Conservation (phyloP, 2,329 filamentous ascomycete genomes). For the Scedosporium boydii region DNA sequence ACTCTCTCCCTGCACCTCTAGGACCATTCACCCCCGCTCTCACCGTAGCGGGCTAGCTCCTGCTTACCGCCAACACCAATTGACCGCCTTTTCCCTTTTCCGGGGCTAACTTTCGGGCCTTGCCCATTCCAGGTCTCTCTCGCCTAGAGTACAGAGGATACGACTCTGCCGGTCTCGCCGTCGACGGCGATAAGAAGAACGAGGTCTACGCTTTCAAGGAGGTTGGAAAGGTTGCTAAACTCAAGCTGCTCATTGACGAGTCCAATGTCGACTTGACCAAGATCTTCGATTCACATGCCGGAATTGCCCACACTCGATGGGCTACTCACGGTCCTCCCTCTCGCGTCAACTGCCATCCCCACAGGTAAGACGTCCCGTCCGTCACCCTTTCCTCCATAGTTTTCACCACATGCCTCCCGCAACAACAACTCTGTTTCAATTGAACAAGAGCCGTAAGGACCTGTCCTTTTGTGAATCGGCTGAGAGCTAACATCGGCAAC, state of each 20-base stretch:
- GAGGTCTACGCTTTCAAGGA: constrained; percentile 97
- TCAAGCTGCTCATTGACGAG: constrained; percentile 85
- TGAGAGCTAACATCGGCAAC: background rate
- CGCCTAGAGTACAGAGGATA: constrained; percentile 98
- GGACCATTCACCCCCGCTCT: background rate
- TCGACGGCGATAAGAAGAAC: constrained; percentile 98
- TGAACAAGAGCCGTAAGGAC: background rate
- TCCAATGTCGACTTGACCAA: constrained; percentile 78
- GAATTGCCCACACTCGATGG: constrained; percentile 98
- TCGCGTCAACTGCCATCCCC: constrained; percentile 93
- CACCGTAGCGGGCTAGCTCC: background rate
- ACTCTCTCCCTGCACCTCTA: background rate
- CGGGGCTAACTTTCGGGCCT: background rate
- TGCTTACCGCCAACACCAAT: background rate
- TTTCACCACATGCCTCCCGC: background rate
- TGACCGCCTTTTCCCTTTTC: constrained; percentile 5
- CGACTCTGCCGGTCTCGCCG: constrained; percentile 89
- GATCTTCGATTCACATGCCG: constrained; percentile 94
- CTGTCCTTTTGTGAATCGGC: background rate
- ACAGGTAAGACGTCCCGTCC: constrained; percentile 58
- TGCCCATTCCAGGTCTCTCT: constrained; percentile 58
- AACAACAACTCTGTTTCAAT: background rate
- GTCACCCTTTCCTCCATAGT: too few relatives aligned
- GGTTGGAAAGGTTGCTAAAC: constrained; percentile 96
- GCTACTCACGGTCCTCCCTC: constrained; percentile 94